Base-by-base conservation (phyloP, 179 eudicot species). In the Sideroxylon spinosum region DNA sequence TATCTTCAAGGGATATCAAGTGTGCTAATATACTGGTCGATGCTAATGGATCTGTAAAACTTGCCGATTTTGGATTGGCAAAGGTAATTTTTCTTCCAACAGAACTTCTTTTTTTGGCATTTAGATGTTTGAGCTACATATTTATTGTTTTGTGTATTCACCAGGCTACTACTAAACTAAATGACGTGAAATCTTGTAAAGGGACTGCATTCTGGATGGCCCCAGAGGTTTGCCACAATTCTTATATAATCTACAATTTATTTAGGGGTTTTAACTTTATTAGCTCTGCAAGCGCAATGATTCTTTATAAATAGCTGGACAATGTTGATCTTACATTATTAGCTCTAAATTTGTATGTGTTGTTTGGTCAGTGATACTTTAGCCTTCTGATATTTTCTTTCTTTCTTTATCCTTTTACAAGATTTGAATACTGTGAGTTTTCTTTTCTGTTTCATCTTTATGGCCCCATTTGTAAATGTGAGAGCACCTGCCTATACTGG, bases 11-110 rank as follows among this genome's bases (percentile, higher is more conserved):
- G 89, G 99, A 95, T 86, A 90, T 93, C 76, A 95, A 95, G 80
- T 88, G 99, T 86, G 97, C 94, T 44, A 95, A 93, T 76, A 93
- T 93, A 84, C 82, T 95, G 87, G 97, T 91, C 76, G 92, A 88
- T 80, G 84, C 92, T 57, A 81, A 77, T 75, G 99, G 98, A 69
- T 85, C 85, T 60, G 99, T 95, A 78, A 95, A 95, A 77, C 98
- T 93, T 71, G 98, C 99, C 5, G 99, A 95, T 89, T 95, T 95
- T 85, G 99, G 99, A 56, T 88, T 95, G 89, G 99, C 99, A 60
- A 90, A 95, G 89, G 91, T 88, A 85, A 78, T 66, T 22, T 74
- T 80, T n/a, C 63, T 70, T 76, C 76, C 63, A 74, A 74, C 60
- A n/a, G 17, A 66, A 28, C 26, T 29, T 69, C 68, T 64, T 55